Conservation (phyloP, 169 alveolate species). For the Plasmodium inui region DNA sequence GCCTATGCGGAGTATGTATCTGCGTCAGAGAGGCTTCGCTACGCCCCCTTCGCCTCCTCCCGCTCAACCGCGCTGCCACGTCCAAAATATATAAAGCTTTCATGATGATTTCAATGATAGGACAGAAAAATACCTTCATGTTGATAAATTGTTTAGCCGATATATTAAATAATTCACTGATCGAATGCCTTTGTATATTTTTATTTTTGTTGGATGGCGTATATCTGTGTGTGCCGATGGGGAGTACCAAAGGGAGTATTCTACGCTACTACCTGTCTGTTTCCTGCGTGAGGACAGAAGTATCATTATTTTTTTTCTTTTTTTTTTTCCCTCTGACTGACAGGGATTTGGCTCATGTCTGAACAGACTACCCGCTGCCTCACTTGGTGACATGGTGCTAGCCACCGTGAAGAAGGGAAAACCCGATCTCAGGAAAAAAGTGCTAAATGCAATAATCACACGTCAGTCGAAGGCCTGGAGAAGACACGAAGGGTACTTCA, state of each 20-base stretch:
- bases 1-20: neutral
- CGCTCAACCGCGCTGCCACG: neutral
- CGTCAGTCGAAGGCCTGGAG: constrained; percentile 99
- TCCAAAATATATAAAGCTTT: constrained; percentile 28
- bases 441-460: constrained; percentile 97
- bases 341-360: constrained; percentile 96
- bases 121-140: constrained; percentile 53
- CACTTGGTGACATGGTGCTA: constrained; percentile 99
- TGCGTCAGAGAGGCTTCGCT: neutral
- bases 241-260: neutral
- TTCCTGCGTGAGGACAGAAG: neutral
- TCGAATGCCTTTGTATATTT: constrained; percentile 14
- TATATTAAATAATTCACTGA: constrained; percentile 20
- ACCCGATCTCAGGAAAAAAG: constrained; percentile 99
- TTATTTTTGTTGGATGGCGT: neutral
- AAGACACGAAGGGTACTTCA: constrained; percentile 98
- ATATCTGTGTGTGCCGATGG: neutral
- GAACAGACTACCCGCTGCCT: constrained; percentile 98
- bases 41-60: neutral
- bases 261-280: neutral
- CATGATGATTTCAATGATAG: constrained; percentile 73
- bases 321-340: neutral
- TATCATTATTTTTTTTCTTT: neutral
- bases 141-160: constrained; percentile 58
- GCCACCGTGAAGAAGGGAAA: constrained; percentile 98